Evolutionary conservation across 768 basidiomycete species (phyloP).

Genomic region (Tylopilus intermedius): DNA sequence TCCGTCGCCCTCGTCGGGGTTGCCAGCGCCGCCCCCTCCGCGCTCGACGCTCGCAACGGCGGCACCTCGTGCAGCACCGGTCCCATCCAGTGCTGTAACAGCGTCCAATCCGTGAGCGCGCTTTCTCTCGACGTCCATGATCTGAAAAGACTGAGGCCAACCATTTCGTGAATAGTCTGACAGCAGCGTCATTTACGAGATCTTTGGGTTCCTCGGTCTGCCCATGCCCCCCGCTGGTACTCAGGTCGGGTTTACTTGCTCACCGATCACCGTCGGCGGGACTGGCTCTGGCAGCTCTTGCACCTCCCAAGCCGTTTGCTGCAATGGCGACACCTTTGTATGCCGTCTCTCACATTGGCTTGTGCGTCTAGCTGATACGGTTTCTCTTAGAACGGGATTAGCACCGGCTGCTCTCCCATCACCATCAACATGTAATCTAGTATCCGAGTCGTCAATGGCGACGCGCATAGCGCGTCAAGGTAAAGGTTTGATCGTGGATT

Average conservation of each 20-base stretch:
- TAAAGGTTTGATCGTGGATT: neutral
- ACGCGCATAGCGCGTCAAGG: neutral
- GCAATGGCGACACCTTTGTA: slow-evolving; percentile 1
- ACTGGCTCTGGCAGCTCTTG: neutral
- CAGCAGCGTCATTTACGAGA: neutral
- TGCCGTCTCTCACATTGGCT: neutral
- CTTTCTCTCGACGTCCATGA: neutral
- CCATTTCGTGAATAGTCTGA: neutral
- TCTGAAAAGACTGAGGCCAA: neutral
- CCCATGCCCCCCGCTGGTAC: neutral
- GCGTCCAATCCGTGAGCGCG: neutral
- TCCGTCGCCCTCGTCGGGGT: slow-evolving; percentile 5
- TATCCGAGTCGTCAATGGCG: neutral
- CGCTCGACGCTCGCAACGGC: neutral
- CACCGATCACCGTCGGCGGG: neutral
- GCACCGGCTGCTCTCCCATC: slow-evolving; percentile 1
- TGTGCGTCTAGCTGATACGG: neutral
- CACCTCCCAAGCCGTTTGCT: slow-evolving; percentile 1
- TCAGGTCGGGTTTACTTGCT: slow-evolving; percentile 2
- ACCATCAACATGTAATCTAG: neutral
- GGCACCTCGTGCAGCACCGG: slow-evolving; percentile 38
- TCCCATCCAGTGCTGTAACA: slow-evolving; percentile 17
- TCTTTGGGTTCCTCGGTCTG: neutral
- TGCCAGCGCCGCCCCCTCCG: neutral
- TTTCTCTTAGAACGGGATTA: neutral